These are phyloP conservation scores for Chlorella sp. DNA, from an alignment of 139 green algal genomes.

Conservation along the genomic window DNA sequence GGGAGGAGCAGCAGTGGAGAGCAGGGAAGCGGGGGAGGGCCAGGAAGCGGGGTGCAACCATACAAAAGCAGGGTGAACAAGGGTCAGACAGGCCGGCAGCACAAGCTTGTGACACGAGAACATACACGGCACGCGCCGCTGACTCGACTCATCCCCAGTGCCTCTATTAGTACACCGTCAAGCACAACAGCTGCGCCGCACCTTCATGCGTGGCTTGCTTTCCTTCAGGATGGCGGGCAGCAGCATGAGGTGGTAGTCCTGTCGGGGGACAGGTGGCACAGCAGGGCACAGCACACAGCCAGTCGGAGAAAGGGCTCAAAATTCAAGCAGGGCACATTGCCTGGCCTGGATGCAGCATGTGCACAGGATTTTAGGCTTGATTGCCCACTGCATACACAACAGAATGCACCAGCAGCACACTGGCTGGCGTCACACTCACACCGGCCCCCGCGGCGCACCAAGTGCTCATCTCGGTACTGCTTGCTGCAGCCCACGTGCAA, in stretches of 20 bases:
- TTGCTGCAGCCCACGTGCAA: too few relatives aligned
- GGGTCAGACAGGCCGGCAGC: background rate
- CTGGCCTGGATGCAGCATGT: background rate
- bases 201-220: constrained; percentile 78
- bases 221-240: constrained; percentile 92
- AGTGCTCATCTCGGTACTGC: too few relatives aligned
- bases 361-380: too few relatives aligned
- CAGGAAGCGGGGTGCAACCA: too few relatives aligned
- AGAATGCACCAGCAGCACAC: background rate
- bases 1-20: background rate
- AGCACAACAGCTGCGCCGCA: constrained; percentile 15
- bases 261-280: background rate
- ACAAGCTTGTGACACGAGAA: too few relatives aligned
- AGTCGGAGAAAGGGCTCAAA: background rate
- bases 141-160: too few relatives aligned
- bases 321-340: too few relatives aligned
- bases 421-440: too few relatives aligned
- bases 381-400: background rate
- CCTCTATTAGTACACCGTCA: too few relatives aligned
- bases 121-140: too few relatives aligned
- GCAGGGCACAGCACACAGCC: background rate
- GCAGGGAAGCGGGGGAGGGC: background rate
- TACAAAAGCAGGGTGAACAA: too few relatives aligned
- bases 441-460: too few relatives aligned
- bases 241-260: constrained; percentile 98